Conservation (phyloP, 768 basidiomycete species). For the Russula olivacea region DNA sequence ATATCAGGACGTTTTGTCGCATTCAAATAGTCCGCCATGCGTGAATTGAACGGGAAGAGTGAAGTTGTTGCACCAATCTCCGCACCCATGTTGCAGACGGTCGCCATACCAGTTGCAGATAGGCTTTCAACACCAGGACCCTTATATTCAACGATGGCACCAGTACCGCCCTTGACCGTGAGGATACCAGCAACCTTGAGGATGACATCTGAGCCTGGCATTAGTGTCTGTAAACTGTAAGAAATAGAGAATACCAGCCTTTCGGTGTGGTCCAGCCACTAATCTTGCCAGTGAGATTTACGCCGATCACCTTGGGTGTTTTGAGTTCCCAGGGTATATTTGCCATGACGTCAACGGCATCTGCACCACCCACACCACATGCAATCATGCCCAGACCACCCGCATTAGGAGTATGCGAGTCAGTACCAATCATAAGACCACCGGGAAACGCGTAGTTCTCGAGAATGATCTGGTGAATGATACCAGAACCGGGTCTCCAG, state of each 20-base stretch:
- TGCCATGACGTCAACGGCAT: conserved; percentile 99
- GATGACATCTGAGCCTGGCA: conserved; percentile 68
- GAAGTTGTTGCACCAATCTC: conserved; percentile 99
- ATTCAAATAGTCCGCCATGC: conserved; percentile 89
- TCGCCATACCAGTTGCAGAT: conserved; percentile 98
- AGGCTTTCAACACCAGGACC: conserved; percentile 94
- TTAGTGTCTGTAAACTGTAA: conserved; percentile 12
- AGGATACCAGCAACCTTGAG: conserved; percentile 98
- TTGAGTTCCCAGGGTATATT: conserved; percentile 98
- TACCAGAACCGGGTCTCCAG: conserved; percentile 99
- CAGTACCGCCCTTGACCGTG: conserved; percentile 99
- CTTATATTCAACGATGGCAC: conserved; percentile 96
- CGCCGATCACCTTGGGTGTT: conserved; percentile 98
- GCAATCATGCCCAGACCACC: conserved; percentile 99
- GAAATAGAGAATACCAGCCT: conserved; percentile 43
- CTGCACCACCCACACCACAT: conserved; percentile 98
- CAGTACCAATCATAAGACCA: conserved; percentile 99
- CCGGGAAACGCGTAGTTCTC: conserved; percentile 99
- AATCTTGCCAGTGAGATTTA: conserved; percentile 93
- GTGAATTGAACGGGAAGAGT: conserved; percentile 95
- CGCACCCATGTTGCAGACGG: conserved; percentile 99
- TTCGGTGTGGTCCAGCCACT: conserved; percentile 97
- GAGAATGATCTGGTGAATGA: conserved; percentile 98
- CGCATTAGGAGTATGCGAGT: conserved; percentile 98
- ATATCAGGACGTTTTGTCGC: conserved; percentile 92